A percentile compares a stretch with the other conserved stretches of the same genome.
Evolutionary conservation across 352 stramenopile genomes (phyloP).

Genomic region (Phytophthora sojae): DNA sequence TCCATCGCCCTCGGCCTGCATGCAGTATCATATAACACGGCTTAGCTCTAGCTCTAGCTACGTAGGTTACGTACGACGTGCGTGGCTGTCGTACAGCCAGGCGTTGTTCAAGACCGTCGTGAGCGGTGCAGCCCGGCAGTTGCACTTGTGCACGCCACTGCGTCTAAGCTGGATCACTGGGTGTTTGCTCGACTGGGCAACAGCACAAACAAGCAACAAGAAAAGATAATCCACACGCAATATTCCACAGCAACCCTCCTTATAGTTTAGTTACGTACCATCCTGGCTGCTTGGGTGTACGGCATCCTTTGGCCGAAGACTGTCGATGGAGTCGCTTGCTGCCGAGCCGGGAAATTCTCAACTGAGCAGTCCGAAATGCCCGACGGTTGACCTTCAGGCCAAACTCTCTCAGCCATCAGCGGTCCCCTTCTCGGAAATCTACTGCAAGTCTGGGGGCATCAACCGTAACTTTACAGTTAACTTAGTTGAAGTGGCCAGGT

Average conservation of each 20-base stretch:
- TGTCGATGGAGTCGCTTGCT: conserved; percentile 10
- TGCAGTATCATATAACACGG: background rate
- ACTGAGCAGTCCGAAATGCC: conserved; percentile 6
- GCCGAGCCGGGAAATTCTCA: conserved; percentile 11
- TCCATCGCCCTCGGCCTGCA: conserved; percentile 61
- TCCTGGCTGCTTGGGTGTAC: background rate
- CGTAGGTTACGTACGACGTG: background rate
- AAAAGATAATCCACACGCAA: background rate
- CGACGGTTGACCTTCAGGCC: too few relatives aligned
- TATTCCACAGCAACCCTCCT: background rate
- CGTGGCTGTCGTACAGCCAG: conserved; percentile 12
- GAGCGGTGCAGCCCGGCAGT: conserved; percentile 51
- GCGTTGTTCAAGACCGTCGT: conserved; percentile 1
- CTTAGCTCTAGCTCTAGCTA: background rate
- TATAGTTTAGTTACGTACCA: background rate
- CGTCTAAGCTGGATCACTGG: conserved; percentile 63
- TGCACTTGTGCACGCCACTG: conserved; percentile 56
- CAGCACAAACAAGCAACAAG: background rate
- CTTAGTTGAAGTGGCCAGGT: conserved; percentile 9
- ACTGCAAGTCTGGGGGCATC: conserved; percentile 8
- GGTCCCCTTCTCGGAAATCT: conserved; percentile 10
- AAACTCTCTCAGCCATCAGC: background rate
- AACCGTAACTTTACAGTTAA: background rate
- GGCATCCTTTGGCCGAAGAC: conserved; percentile 11
- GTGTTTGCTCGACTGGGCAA: conserved; percentile 28